phyloP scores from a whole-genome alignment of 345 rosid species.

The Moringa oleifera region DNA sequence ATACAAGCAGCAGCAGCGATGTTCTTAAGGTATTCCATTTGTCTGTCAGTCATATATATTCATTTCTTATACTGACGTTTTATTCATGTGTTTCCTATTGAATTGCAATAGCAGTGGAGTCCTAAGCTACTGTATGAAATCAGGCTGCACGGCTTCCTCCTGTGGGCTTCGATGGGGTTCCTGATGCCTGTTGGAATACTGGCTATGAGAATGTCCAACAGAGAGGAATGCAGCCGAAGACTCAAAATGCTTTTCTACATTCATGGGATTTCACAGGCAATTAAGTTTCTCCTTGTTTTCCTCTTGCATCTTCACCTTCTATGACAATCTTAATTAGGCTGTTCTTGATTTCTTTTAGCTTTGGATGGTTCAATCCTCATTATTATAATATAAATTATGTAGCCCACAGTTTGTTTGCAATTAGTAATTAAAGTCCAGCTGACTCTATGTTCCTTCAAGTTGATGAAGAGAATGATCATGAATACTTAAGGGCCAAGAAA shows the following conservation, averaged over 20 bases:
- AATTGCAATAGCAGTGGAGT: conserved; percentile 36
- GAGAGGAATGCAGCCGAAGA: conserved; percentile 46
- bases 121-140: conserved; percentile 46
- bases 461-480: conserved; percentile 10
- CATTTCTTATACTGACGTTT: background rate
- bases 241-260: conserved; percentile 49
- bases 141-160: conserved; percentile 67
- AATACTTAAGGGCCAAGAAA: conserved; percentile 31
- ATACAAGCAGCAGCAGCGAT: conserved; percentile 5
- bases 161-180: conserved; percentile 87
- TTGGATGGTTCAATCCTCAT: background rate
- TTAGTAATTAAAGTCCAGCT: background rate
- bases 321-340: background rate
- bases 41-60: background rate
- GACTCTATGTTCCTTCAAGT: conserved; percentile 4
- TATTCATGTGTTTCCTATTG: too few relatives aligned
- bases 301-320: conserved; percentile 10
- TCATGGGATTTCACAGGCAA: conserved; percentile 73
- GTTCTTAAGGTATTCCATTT: conserved; percentile 22
- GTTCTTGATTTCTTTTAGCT: background rate
- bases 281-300: conserved; percentile 15
- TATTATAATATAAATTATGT: conserved; percentile 9
- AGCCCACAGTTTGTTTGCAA: conserved; percentile 18
- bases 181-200: conserved; percentile 79
- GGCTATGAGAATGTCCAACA: conserved; percentile 58